phyloP scores from a whole-genome alignment of 176 grass and related monocot species.

The Carex myosuroides region DNA sequence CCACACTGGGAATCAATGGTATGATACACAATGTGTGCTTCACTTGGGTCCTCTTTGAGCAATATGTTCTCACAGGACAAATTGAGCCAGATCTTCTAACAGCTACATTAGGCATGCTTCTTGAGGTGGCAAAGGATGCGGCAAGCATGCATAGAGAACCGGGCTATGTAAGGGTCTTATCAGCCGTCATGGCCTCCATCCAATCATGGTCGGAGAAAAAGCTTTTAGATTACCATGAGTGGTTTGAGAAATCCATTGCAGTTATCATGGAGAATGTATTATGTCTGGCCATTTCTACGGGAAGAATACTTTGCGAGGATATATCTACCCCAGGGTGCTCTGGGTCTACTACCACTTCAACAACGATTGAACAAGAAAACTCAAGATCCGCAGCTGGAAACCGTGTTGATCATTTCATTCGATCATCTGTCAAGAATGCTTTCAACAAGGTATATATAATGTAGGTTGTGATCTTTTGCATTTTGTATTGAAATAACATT shows the following conservation, averaged over 20 bases:
- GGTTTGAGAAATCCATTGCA: slow-evolving; percentile 24
- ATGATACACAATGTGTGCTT: slow-evolving; percentile 56
- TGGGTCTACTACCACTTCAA: slow-evolving; percentile 12
- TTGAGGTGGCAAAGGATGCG: slow-evolving; percentile 31
- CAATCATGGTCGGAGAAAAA: slow-evolving; percentile 50
- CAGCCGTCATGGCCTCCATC: slow-evolving; percentile 33
- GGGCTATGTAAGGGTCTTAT: slow-evolving; percentile 38
- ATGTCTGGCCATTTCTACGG: slow-evolving; percentile 29
- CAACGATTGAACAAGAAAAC: slow-evolving; percentile 1
- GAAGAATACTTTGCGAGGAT: slow-evolving; percentile 38
- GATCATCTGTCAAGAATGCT: slow-evolving; percentile 43
- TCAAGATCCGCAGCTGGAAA: slow-evolving; percentile 10
- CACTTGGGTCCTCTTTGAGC: slow-evolving; percentile 66
- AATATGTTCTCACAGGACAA: slow-evolving; percentile 41
- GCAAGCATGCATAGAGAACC: slow-evolving; percentile 27
- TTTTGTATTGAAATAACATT: background rate
- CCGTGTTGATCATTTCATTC: slow-evolving; percentile 44
- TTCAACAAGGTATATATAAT: slow-evolving; percentile 46
- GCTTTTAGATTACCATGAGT: slow-evolving; percentile 54
- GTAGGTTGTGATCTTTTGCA: background rate
- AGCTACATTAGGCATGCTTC: slow-evolving; percentile 48
- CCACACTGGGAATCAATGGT: slow-evolving; percentile 36
- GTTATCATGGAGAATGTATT: slow-evolving; percentile 42
- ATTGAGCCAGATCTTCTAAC: slow-evolving; percentile 37
- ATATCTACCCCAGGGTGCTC: slow-evolving; percentile 11